Evolutionary conservation across 2,329 filamentous ascomycete genomes (phyloP), one percentile per base, ranked within the genome.

Genomic region (Microdochium trichocladiopsis): DNA sequence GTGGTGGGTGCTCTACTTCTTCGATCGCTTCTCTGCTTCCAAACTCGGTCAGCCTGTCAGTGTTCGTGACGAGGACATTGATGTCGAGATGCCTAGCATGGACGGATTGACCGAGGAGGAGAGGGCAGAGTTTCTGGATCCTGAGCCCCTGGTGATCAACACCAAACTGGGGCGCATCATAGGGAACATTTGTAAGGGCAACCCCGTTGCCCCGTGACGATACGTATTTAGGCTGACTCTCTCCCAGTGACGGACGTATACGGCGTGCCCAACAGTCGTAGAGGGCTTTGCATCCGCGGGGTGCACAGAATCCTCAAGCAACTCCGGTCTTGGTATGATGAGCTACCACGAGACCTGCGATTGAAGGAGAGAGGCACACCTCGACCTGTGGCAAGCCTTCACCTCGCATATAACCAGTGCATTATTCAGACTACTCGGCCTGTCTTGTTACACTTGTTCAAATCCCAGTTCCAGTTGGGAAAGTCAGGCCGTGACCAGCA

Each of bases 1-100:
- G 1, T 68, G 66, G 66, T 68, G 66, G 66, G 63, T 65, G 0
- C 52, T 68, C 1, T 68, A 68, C 53, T 65, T 66, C 49, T 61
- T 68, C 33, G 66, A 68, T 21, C 60, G 66, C 0, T 67, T 66
- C 50, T 60, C 65, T 0, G 61, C 63, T 2, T 65, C 65, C 0
- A 68, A 68, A 36, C 59, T 66, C 1, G 65, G 65, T 0, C 65
- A 68, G 6, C 65, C 65, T 1, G 58, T 68, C 3, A 61, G 60
- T 0, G 53, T 68, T 0, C 53, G 62, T 4, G 65, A 68, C 6
- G 62, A 66, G 10, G 65, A 68, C 5, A 68, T 68, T 3, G 65
- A 66, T 2, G 64, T 67, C 1, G 64, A 66, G 21, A 57, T 65
- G 36, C 65, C 64, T 0, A 66, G 60, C 1, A 63, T 41, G 36